phyloP scores from a whole-genome alignment of 169 alveolate species.

The Plasmodium sp. region DNA sequence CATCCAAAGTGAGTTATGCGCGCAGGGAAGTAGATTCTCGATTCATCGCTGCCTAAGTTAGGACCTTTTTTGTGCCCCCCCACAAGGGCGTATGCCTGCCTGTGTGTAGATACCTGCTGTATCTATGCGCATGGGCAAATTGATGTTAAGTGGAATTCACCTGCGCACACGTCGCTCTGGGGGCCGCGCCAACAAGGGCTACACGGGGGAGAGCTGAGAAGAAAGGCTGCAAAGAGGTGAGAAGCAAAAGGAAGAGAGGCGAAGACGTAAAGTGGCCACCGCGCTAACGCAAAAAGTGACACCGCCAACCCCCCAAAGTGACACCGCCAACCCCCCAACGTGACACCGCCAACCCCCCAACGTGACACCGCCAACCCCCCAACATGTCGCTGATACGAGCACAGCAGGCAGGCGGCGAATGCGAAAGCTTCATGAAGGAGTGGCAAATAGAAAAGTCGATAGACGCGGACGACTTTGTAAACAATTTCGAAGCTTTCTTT shows the following conservation, averaged over 20 bases:
- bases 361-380: neutral
- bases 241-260: neutral
- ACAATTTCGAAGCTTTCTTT: constrained; percentile 71
- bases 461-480: constrained; percentile 34
- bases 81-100: neutral
- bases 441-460: constrained; percentile 26
- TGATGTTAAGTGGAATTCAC: neutral
- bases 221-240: neutral
- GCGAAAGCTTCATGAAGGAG: constrained; percentile 40
- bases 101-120: neutral
- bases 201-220: neutral
- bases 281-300: neutral
- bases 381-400: constrained; percentile 49
- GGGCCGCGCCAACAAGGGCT: neutral
- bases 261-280: neutral
- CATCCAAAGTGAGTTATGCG: neutral
- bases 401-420: neutral
- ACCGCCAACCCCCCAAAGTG: neutral
- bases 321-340: too few relatives aligned
- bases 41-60: neutral
- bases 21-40: neutral
- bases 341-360: neutral
- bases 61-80: neutral
- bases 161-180: neutral
- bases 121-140: neutral